Conservation (phyloP, 768 basidiomycete genomes). For the Tulasnella sp. region DNA sequence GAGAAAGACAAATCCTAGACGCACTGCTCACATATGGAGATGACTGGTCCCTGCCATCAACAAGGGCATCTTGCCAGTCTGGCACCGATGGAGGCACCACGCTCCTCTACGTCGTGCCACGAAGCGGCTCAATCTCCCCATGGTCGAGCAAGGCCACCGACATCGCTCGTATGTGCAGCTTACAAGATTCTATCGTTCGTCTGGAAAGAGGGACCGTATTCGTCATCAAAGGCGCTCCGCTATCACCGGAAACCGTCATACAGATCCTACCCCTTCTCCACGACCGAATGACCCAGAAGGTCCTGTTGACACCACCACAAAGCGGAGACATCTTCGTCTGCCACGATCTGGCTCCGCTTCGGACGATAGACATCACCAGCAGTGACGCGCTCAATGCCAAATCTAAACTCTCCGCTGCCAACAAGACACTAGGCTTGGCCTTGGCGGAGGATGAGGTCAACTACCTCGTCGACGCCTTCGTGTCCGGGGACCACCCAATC, state of each 20-base stretch:
- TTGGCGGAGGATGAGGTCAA: constrained; percentile 81
- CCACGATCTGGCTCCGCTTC: constrained; percentile 52
- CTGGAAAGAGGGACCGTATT: constrained; percentile 78
- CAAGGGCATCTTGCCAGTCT: constrained; percentile 21
- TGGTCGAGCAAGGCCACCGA: constrained; percentile 99
- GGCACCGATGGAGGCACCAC: constrained; percentile 19
- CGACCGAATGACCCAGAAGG: constrained; percentile 94
- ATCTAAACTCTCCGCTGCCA: constrained; percentile 59
- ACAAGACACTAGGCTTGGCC: constrained; percentile 79
- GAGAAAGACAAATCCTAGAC: constrained; percentile 44
- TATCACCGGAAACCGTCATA: constrained; percentile 40
- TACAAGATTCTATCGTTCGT: constrained; percentile 58
- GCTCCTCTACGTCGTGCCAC: constrained; percentile 63
- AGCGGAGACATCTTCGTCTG: constrained; percentile 41
- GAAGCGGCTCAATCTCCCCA: constrained; percentile 87
- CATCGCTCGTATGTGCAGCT: constrained; percentile 78
- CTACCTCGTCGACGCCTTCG: constrained; percentile 83
- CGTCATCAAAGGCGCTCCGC: constrained; percentile 37
- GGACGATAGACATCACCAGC: constrained; percentile 51
- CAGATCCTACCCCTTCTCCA: constrained; percentile 61
- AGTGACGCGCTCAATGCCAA: constrained; percentile 33
- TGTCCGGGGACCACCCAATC: constrained; percentile 54
- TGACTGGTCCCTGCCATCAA: constrained; percentile 41
- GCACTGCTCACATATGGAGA: constrained; percentile 80
- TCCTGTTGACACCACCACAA: constrained; percentile 47